Percentiles rank a stretch among this genome's conserved stretches.
These are phyloP conservation scores for Leccinum fallax DNA, from an alignment of 1,284 basidiomycete genomes.

Conservation along the genomic window DNA sequence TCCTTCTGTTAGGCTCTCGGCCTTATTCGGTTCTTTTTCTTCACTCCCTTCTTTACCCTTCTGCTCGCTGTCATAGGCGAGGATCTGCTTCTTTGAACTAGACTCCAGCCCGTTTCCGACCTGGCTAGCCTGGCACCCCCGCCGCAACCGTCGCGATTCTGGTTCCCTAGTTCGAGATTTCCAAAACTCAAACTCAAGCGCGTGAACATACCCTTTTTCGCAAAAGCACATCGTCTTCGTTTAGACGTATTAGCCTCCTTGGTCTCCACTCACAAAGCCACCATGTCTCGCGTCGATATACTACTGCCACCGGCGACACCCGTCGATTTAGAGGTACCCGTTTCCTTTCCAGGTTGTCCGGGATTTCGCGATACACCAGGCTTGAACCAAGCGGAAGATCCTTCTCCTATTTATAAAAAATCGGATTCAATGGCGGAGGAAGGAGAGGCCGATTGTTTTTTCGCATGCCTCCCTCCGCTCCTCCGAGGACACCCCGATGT, in stretches of 20 bases:
- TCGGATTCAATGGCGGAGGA: constrained; percentile 30
- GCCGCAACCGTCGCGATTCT: constrained; percentile 64
- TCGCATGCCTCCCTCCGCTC: constrained; percentile 67
- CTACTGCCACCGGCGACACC: constrained; percentile 50
- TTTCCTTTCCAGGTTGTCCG: constrained; percentile 30
- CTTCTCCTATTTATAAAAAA: constrained; percentile 33
- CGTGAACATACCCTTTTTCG: constrained; percentile 23
- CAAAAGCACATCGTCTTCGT: constrained; percentile 20
- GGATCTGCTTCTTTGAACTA: constrained; percentile 46
- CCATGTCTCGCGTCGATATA: constrained; percentile 63
- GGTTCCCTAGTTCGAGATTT: constrained; percentile 60
- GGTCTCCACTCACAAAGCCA: constrained; percentile 21
- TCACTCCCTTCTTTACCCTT: constrained; percentile 34
- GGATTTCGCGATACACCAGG: constrained; percentile 34
- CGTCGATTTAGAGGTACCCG: constrained; percentile 42
- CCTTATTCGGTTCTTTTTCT: constrained; percentile 14
- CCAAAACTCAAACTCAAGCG: constrained; percentile 29
- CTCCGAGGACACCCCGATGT: constrained; percentile 67
- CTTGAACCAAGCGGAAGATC: constrained; percentile 31
- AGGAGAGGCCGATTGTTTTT: constrained; percentile 43
- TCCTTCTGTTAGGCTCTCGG: constrained; percentile 6
- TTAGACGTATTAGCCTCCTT: constrained; percentile 36
- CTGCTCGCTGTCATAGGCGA: constrained; percentile 70
- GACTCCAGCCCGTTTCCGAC: constrained; percentile 52
- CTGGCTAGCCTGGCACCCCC: constrained; percentile 64